Base-by-base conservation (phyloP, 129 eudicot genomes). In the Deinandra increscens region DNA sequence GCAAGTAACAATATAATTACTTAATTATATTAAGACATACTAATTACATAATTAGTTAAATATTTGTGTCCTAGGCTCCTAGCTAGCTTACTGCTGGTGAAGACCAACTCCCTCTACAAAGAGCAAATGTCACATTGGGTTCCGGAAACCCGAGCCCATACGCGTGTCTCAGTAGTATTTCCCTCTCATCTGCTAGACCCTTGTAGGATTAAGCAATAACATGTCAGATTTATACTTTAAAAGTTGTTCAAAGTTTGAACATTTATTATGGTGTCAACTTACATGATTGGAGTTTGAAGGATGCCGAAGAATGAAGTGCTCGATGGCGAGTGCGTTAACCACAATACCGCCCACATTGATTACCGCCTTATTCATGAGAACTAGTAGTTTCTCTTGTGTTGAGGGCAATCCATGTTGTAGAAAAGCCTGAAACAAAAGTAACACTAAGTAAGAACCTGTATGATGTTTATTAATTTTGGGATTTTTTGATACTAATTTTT, bases 61-160 rank as follows among this genome's bases (percentile, higher is more conserved):
- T 4, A 43, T 33, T 58, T 60, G 29, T 74, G 73, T 39, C 64
- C 89, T 26, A 26, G 31, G 1, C 29, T 39, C 64, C 89, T 26
- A 26, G 31, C 31, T 58, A 56, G 17, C 63, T 88, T 82, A 93
- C 98, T 60, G 95, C 99, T 66, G 99, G 97, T 48, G 99, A 93
- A 53, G 99, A 89, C 99, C 99, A 89, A 71, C 76, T 85, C 75
- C 99, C 99, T 59, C 93, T 78, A 68, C 97, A 93, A 29, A 93
- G 97, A 59, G 88, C 95, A 58, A 93, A 93, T 60, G 87, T 85
- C 54, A 93, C 89, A 51, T 87, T 93, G n/a, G 99, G 99, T 80
- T 93, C 99, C 9, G 99, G 99, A 66, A 89, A 87, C 39, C 83
- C 86, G 20, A 93, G 84, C 15, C 99, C 99, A 75, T 84, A 93